Percentiles rank a stretch among this genome's conserved stretches.
Evolutionary conservation across 495 filamentous ascomycete genomes (phyloP).

Genomic region (Beverwykella pulmonaria): DNA sequence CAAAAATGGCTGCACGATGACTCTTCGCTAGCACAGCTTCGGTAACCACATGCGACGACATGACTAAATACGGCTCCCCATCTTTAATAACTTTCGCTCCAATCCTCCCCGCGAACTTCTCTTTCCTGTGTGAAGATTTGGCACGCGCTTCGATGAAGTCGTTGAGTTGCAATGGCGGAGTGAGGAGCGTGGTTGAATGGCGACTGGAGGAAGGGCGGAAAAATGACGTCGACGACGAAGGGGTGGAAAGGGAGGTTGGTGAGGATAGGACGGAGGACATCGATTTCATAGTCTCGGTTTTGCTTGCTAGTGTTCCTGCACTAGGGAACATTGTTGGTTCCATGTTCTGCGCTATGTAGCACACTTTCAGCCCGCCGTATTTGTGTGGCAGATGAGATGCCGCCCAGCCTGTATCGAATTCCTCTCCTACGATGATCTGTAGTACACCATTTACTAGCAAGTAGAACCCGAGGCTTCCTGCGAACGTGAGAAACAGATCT

Average conservation of each 20-base stretch:
- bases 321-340: slow-evolving; percentile 15
- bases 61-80: slow-evolving; percentile 12
- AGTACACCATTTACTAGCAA: slow-evolving; percentile 18
- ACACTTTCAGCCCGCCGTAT: slow-evolving; percentile 21
- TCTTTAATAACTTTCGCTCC: slow-evolving; percentile 12
- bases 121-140: slow-evolving; percentile 1
- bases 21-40: slow-evolving; percentile 17
- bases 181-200: background rate
- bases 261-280: background rate
- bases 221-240: background rate
- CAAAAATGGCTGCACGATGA: background rate
- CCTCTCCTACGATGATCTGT: slow-evolving; percentile 21
- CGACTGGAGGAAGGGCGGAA: background rate
- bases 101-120: slow-evolving; percentile 14
- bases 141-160: slow-evolving; percentile 24
- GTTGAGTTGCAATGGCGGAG: slow-evolving; percentile 12
- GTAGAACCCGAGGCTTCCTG: slow-evolving; percentile 20
- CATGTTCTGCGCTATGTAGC: slow-evolving; percentile 20
- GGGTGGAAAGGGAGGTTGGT: background rate
- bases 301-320: background rate
- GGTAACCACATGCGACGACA: slow-evolving; percentile 27
- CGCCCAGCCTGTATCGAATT: slow-evolving; percentile 19
- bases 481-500: slow-evolving; percentile 25
- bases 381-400: slow-evolving; percentile 26
- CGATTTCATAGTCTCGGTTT: slow-evolving; percentile 13